phyloP scores from a whole-genome alignment of 306 rosid genomes.

The Castanea crenata region DNA sequence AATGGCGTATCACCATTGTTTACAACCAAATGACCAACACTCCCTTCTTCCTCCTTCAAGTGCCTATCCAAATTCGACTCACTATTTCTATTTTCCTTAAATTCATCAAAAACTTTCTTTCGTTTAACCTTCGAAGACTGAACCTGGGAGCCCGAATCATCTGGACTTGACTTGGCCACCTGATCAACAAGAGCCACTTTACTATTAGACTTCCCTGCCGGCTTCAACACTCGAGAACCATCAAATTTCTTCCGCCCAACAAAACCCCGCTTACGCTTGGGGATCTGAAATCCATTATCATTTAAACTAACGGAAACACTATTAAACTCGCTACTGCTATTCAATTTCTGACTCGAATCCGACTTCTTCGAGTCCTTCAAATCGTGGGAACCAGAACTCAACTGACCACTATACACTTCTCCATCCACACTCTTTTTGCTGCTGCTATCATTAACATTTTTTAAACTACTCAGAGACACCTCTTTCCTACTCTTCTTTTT shows the following conservation, averaged over 20 bases:
- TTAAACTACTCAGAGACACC: slow-evolving; percentile 70
- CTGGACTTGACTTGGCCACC: slow-evolving; percentile 39
- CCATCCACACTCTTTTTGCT: slow-evolving; percentile 44
- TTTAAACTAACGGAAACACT: slow-evolving; percentile 45
- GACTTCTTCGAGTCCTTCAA: slow-evolving; percentile 43
- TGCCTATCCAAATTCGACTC: slow-evolving; percentile 41
- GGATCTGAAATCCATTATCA: slow-evolving; percentile 54
- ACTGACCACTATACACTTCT: slow-evolving; percentile 41
- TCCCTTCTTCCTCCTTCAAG: slow-evolving; percentile 44
- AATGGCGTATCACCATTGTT: slow-evolving; percentile 49
- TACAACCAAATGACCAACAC: slow-evolving; percentile 40
- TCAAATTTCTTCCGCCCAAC: slow-evolving; percentile 67
- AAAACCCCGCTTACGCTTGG: slow-evolving; percentile 79
- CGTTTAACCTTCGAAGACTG: slow-evolving; percentile 35
- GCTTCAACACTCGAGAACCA: slow-evolving; percentile 34
- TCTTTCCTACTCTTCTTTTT: slow-evolving; percentile 62
- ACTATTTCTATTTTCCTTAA: slow-evolving; percentile 42
- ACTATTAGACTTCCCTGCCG: slow-evolving; percentile 34
- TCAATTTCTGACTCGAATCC: slow-evolving; percentile 39
- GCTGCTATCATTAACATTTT: slow-evolving; percentile 55
- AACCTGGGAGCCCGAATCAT: slow-evolving; percentile 33
- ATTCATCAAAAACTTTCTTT: slow-evolving; percentile 34
- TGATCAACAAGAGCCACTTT: slow-evolving; percentile 42
- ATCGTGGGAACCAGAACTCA: slow-evolving; percentile 43
- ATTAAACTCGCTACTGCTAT: slow-evolving; percentile 40